Percentiles rank a stretch among this genome's conserved stretches.
These are phyloP conservation scores for Malassezia dermatis DNA, from an alignment of 1,284 basidiomycete species.

Conservation along the genomic window DNA sequence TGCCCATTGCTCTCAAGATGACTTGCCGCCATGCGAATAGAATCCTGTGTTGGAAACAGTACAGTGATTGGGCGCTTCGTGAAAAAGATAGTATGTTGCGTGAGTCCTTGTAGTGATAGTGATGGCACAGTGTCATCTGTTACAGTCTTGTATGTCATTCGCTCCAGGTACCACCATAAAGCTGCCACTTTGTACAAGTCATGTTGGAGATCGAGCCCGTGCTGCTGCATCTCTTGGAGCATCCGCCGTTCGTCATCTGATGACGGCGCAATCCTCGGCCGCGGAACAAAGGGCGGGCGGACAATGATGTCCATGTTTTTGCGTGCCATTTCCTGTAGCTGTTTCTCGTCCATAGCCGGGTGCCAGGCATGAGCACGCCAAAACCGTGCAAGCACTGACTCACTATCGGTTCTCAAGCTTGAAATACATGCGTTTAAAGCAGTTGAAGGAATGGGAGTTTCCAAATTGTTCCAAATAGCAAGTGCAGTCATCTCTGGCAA, in stretches of 20 bases:
- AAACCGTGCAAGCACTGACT: background rate
- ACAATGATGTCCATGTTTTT: conserved; percentile 1
- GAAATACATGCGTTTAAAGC: conserved; percentile 60
- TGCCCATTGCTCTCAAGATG: background rate
- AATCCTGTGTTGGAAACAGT: background rate
- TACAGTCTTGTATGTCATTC: background rate
- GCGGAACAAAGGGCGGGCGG: background rate
- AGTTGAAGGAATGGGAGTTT: conserved; percentile 59
- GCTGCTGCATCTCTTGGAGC: background rate
- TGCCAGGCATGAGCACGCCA: background rate
- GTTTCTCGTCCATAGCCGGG: background rate
- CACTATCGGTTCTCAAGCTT: conserved; percentile 52
- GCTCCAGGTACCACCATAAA: conserved; percentile 13
- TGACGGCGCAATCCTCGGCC: background rate
- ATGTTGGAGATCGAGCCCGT: background rate
- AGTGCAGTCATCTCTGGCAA: conserved; percentile 58
- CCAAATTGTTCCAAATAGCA: conserved; percentile 60
- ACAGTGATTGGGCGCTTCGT: conserved; percentile 48
- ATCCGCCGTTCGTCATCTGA: background rate
- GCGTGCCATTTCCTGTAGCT: background rate
- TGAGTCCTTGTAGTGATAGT: conserved; percentile 62
- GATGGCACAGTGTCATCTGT: conserved; percentile 46
- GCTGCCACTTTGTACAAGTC: conserved; percentile 6
- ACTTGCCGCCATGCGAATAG: background rate
- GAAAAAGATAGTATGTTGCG: conserved; percentile 88